Evolutionary conservation across 768 basidiomycete species (phyloP).

Genomic region (Macrolepiota dolichaula): DNA sequence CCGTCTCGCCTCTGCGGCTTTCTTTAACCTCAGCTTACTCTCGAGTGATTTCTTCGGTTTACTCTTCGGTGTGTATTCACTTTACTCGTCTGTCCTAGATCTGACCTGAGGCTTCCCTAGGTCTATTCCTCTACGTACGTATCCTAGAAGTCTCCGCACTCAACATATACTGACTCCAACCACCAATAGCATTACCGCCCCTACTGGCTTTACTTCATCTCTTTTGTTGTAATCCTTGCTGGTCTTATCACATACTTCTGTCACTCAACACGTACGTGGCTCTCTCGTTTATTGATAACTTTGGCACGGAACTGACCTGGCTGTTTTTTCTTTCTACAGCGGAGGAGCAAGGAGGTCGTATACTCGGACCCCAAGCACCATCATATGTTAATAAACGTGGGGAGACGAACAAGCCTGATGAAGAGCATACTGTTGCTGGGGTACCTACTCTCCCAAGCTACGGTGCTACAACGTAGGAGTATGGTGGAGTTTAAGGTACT

Average conservation of each 20-base stretch:
- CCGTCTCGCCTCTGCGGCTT: slow-evolving; percentile 81
- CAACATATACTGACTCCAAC: neutral
- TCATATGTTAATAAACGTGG: slow-evolving; percentile 44
- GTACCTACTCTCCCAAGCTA: neutral
- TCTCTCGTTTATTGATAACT: neutral
- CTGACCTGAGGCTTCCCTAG: slow-evolving; percentile 20
- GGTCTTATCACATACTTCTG: slow-evolving; percentile 87
- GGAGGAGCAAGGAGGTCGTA: slow-evolving; percentile 60
- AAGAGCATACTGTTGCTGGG: slow-evolving; percentile 13
- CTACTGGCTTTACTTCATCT: slow-evolving; percentile 87
- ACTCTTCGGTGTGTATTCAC: slow-evolving; percentile 54
- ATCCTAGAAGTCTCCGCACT: too few relatives aligned
- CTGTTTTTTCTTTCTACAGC: slow-evolving; percentile 33
- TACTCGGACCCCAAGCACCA: slow-evolving; percentile 55
- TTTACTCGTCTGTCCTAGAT: slow-evolving; percentile 12
- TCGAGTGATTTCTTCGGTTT: slow-evolving; percentile 88
- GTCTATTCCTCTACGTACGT: slow-evolving; percentile 50
- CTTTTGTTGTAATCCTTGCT: slow-evolving; percentile 65
- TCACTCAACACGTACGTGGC: slow-evolving; percentile 70
- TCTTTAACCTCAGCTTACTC: slow-evolving; percentile 82
- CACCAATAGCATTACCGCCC: slow-evolving; percentile 65
- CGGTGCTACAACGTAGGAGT: neutral
- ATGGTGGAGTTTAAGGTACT: neutral
- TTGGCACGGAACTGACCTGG: neutral
- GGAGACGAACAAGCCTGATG: slow-evolving; percentile 11